Percentiles rank a stretch among this genome's conserved stretches.
Evolutionary conservation across 176 grass and related monocot species (phyloP).

Genomic region (Triticum monococcum): DNA sequence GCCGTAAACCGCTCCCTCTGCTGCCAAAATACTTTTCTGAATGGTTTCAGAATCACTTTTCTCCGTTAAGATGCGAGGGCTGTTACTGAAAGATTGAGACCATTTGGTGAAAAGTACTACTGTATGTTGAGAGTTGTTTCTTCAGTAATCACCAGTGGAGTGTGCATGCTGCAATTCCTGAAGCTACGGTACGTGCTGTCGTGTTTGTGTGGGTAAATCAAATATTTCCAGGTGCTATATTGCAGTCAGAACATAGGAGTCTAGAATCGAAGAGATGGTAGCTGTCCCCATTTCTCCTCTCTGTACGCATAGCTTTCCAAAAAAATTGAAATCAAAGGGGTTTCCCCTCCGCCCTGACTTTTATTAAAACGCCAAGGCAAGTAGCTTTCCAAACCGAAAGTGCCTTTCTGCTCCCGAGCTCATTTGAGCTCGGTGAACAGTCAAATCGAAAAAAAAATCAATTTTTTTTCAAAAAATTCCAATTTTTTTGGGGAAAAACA

Average conservation of each 20-base stretch:
- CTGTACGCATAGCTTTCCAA: not conserved
- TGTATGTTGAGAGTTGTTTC: not conserved
- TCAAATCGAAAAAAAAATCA: too few relatives aligned
- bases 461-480: too few relatives aligned
- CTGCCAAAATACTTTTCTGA: not conserved
- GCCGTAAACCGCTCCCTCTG: not conserved
- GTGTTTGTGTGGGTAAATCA: not conserved
- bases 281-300: not conserved
- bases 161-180: not conserved
- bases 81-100: not conserved
- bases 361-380: too few relatives aligned
- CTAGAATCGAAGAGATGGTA: not conserved
- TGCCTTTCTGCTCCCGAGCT: too few relatives aligned
- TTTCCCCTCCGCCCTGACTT: too few relatives aligned
- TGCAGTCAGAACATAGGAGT: not conserved
- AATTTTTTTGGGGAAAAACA: too few relatives aligned
- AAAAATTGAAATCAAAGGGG: too few relatives aligned
- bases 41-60: not conserved
- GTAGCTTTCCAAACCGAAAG: not conserved
- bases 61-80: not conserved
- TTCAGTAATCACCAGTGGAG: constrained; percentile 10
- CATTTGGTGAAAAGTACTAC: not conserved
- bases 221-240: constrained; percentile 1
- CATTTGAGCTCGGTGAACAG: too few relatives aligned
- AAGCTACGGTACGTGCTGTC: not conserved